A percentile compares a stretch with the other conserved stretches of the same genome.
Evolutionary conservation across 352 stramenopile species (phyloP).

Genomic region (Phytophthora brassicae): DNA sequence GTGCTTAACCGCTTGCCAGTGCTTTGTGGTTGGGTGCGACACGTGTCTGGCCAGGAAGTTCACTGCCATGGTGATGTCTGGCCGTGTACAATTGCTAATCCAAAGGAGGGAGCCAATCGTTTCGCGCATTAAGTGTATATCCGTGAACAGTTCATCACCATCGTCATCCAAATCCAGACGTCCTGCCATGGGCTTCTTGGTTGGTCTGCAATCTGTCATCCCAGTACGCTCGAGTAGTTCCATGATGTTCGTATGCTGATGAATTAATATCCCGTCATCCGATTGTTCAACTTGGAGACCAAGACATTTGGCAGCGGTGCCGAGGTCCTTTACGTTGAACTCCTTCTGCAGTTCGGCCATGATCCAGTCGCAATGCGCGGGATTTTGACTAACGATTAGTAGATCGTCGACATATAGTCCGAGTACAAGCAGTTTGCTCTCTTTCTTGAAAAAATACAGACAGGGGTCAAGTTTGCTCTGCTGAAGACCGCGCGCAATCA

Average conservation of each 20-base stretch:
- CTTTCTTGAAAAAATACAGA: background rate
- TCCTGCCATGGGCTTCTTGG: background rate
- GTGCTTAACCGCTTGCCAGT: background rate
- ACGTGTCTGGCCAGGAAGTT: conserved; percentile 4
- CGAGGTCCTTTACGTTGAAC: background rate
- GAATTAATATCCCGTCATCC: background rate
- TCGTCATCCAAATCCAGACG: background rate
- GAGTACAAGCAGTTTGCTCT: background rate
- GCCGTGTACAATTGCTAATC: no score
- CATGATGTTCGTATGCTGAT: background rate
- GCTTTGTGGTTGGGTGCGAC: background rate
- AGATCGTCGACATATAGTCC: conserved; percentile 1
- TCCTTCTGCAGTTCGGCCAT: background rate
- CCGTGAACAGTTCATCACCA: background rate
- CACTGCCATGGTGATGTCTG: no score
- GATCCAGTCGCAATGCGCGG: background rate
- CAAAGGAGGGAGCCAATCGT: no score
- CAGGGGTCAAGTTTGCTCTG: conserved; percentile 10
- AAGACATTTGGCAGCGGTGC: background rate
- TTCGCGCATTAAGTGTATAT: background rate
- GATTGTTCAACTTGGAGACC: background rate
- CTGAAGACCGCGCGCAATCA: background rate
- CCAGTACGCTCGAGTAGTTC: background rate
- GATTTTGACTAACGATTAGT: background rate
- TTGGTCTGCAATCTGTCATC: background rate